phyloP scores from a whole-genome alignment of 495 filamentous ascomycete species.

The Platismatia glauca region DNA sequence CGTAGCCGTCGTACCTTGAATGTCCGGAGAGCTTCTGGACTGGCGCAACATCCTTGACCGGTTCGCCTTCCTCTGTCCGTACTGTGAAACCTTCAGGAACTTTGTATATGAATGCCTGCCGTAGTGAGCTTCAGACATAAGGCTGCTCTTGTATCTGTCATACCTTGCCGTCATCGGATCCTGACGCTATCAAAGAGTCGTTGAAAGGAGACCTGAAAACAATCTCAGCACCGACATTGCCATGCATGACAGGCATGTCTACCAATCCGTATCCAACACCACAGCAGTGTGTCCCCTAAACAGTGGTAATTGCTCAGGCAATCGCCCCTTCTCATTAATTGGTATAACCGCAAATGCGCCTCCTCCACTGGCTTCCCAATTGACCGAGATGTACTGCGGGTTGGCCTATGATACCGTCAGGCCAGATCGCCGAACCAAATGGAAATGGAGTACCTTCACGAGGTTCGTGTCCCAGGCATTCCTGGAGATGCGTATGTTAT shows the following conservation, averaged over 20 bases:
- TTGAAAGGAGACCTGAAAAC: constrained; percentile 79
- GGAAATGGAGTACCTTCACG: constrained; percentile 58
- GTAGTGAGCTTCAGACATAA: constrained; percentile 18
- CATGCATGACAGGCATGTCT: constrained; percentile 28
- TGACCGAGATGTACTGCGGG: constrained; percentile 90
- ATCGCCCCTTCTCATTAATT: constrained; percentile 72
- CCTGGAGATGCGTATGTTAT: constrained; percentile 86
- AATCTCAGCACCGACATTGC: constrained; percentile 24
- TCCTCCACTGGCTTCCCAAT: constrained; percentile 96
- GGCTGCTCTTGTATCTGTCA: background rate
- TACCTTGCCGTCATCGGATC: constrained; percentile 91
- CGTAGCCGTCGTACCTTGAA: constrained; percentile 33
- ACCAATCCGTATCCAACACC: constrained; percentile 98
- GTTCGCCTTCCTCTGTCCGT: constrained; percentile 67
- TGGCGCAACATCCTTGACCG: constrained; percentile 67
- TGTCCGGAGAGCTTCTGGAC: constrained; percentile 67
- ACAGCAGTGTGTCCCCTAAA: constrained; percentile 93
- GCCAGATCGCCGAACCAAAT: background rate
- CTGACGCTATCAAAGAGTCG: constrained; percentile 84
- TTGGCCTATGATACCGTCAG: constrained; percentile 58
- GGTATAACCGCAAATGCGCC: constrained; percentile 97
- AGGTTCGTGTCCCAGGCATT: constrained; percentile 99
- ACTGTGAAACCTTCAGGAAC: constrained; percentile 85
- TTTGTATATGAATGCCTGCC: constrained; percentile 79
- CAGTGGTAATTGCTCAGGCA: constrained; percentile 87